phyloP scores from a whole-genome alignment of 202 grass and related monocot species.

The Hordeum pubiflorum region DNA sequence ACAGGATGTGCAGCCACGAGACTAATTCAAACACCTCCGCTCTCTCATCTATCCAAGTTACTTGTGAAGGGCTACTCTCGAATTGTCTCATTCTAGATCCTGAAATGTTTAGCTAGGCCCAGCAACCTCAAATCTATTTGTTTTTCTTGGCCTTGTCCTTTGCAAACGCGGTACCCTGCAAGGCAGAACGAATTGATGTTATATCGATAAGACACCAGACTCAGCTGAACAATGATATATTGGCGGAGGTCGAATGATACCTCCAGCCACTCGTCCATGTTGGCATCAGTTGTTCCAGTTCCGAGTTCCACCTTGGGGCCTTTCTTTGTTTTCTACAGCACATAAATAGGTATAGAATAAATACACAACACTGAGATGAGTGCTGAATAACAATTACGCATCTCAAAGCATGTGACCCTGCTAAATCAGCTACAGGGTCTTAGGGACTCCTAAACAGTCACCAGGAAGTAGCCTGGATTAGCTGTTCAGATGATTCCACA shows the following conservation, averaged over 20 bases:
- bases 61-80: constrained; percentile 30
- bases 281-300: constrained; percentile 72
- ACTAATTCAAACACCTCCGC: constrained; percentile 26
- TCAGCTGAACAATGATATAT: background rate
- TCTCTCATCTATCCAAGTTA: constrained; percentile 34
- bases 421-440: background rate
- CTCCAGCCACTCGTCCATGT: constrained; percentile 96
- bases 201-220: background rate
- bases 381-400: background rate
- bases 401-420: background rate
- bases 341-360: background rate
- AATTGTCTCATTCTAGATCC: constrained; percentile 32
- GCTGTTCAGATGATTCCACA: background rate
- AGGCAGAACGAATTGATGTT: background rate
- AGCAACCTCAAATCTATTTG: constrained; percentile 45
- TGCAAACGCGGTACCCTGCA: constrained; percentile 57
- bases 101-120: constrained; percentile 28
- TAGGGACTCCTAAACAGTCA: background rate
- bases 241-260: constrained; percentile 27
- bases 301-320: constrained; percentile 80
- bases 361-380: background rate
- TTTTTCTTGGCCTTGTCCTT: constrained; percentile 67
- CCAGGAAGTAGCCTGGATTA: background rate
- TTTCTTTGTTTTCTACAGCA: constrained; percentile 82
- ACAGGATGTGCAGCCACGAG: constrained; percentile 25